phyloP scores from a whole-genome alignment of 1,284 basidiomycete species.

The Marasmius fiardii region DNA sequence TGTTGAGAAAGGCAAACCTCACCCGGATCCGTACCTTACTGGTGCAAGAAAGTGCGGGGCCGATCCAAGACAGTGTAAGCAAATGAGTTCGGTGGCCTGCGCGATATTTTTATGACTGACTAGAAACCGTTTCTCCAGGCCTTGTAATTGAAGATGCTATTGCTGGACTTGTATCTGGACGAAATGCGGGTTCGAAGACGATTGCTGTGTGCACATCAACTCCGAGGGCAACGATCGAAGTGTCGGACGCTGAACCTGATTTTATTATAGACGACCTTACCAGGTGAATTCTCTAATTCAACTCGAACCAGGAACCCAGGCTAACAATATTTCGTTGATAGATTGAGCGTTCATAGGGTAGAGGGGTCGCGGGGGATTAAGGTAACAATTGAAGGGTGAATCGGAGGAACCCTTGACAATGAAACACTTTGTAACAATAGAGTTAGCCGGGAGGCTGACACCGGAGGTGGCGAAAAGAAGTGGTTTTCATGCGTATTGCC shows the following conservation, averaged over 20 bases:
- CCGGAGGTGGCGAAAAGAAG: too few species aligned
- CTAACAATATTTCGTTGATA: constrained; percentile 14
- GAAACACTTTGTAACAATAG: too few species aligned
- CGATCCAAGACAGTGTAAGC: constrained; percentile 50
- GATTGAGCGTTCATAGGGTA: constrained; percentile 32
- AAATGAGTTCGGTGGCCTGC: neutral
- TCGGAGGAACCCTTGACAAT: too few species aligned
- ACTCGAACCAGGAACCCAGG: neutral
- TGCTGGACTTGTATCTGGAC: constrained; percentile 71
- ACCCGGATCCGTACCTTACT: constrained; percentile 76
- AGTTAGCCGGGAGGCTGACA: too few species aligned
- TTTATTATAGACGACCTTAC: constrained; percentile 53
- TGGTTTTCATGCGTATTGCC: too few species aligned
- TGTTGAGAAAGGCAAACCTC: constrained; percentile 73
- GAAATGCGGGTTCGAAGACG: constrained; percentile 69
- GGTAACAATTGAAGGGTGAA: constrained; percentile 32
- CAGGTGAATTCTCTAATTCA: constrained; percentile 31
- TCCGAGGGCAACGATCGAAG: constrained; percentile 45
- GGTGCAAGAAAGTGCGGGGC: constrained; percentile 52
- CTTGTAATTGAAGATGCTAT: constrained; percentile 86
- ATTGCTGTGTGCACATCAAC: constrained; percentile 85
- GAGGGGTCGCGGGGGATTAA: constrained; percentile 29
- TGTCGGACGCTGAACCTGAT: constrained; percentile 45
- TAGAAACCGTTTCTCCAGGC: constrained; percentile 35
- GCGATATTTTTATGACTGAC: neutral